Evolutionary conservation across 495 filamentous ascomycete species (phyloP), one percentile per base, ranked within the genome.

Genomic region (Neurospora sp.): DNA sequence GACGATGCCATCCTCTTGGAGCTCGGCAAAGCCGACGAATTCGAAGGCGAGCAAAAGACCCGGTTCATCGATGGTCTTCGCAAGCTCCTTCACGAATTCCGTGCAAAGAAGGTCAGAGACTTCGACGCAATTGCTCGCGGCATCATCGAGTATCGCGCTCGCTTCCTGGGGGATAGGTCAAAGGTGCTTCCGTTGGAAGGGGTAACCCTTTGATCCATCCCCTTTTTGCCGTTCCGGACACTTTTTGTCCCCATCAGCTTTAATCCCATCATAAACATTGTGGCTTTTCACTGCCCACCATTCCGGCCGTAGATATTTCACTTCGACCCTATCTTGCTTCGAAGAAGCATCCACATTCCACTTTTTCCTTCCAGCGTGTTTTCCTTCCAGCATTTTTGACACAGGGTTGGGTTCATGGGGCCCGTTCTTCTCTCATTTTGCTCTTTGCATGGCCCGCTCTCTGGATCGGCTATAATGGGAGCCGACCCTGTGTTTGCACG

Each of bases 1-100:
- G 94, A 96, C 88, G 92, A 96, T 80, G 90, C 91, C 77, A 92
- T 97, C 69, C 90, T 97, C 69, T 85, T 93, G 72, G 89, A 96
- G 73, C 88, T 98, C 78, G 93, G 93, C 74, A 88, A 89, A 40
- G 82, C 89, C 70, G 93, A 94, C 76, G 90, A 91, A 69, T 89
- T 89, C 75, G 88, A 84, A 27, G 86, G 89, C 74, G 90, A 93
- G 81, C 89, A 93, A 75, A 89, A 88, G 80, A 84, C 87, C 75
- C 84, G 84, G 73, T 99, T 94, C 82, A 88, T 90, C 69, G 85
- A 88, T 69, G 94, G 94, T 40, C 83, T 99, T 68, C 90, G 89
- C 74, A 84, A 88, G 73, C 87, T 95, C 40, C 90, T 99, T 75
- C 88, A 90, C 76, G 87, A 91, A 42, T 86, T 98, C 79, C 91